These are phyloP conservation scores for Pyrenula aspistea DNA, from an alignment of 495 filamentous ascomycete species.

Conservation along the genomic window DNA sequence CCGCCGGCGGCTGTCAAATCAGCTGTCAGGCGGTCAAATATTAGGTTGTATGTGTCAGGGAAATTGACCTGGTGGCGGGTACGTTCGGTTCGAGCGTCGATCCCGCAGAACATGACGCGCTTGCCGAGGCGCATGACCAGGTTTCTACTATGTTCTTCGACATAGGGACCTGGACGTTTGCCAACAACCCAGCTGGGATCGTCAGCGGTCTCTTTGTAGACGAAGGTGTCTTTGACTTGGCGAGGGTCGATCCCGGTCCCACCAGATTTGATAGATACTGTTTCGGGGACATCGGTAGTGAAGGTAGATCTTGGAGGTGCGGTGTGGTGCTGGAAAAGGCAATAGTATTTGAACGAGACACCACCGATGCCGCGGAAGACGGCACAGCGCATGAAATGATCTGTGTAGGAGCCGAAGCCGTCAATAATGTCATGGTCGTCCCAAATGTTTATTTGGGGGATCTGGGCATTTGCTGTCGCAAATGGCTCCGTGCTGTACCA, in stretches of 20 bases:
- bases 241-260: slow-evolving; percentile 44
- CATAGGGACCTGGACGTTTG: slow-evolving; percentile 60
- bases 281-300: slow-evolving; percentile 55
- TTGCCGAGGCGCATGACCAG: slow-evolving; percentile 78
- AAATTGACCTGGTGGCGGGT: slow-evolving; percentile 89
- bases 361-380: slow-evolving; percentile 89
- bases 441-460: slow-evolving; percentile 91
- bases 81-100: slow-evolving; percentile 86
- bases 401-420: slow-evolving; percentile 85
- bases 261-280: slow-evolving; percentile 22
- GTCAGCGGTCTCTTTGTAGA: slow-evolving; percentile 41
- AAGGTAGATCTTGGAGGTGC: slow-evolving; percentile 72
- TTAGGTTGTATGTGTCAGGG: slow-evolving; percentile 72
- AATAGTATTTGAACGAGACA: slow-evolving; percentile 78
- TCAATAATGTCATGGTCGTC: slow-evolving; percentile 91
- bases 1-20: slow-evolving; percentile 52
- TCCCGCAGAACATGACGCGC: slow-evolving; percentile 70
- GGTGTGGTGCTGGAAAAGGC: slow-evolving; percentile 89
- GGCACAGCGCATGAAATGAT: slow-evolving; percentile 84
- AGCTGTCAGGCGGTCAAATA: slow-evolving; percentile 55
- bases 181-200: slow-evolving; percentile 77
- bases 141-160: slow-evolving; percentile 66
- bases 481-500: slow-evolving; percentile 86
- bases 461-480: slow-evolving; percentile 69
- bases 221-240: slow-evolving; percentile 57